Evolutionary conservation across 2,329 filamentous ascomycete genomes (phyloP), one percentile per base, ranked within the genome.

Genomic region (Drechslerella dactyloides): DNA sequence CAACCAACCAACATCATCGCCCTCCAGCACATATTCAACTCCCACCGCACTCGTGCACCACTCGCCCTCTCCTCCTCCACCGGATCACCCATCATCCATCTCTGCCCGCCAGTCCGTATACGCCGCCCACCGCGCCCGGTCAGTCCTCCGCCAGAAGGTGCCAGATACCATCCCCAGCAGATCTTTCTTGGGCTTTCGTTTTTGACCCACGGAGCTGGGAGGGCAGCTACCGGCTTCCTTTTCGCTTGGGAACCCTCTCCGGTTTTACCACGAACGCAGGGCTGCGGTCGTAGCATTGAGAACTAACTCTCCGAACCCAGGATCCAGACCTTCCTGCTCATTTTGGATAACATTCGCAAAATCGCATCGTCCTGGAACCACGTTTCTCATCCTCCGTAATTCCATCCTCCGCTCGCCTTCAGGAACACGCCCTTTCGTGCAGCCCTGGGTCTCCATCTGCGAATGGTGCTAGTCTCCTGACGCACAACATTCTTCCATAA

Each of bases 311-410:
- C 35, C 53, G 57, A 62, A 52, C 46, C 65, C 65, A 59, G n/a
- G 53, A 58, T 52, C 55, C 55, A 40, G 59, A 53, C 50, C 42
- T 65, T 48, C 60, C 68, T 65, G 48, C 60, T 65, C 60, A 56
- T 61, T 60, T 65, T 33, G 68, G 59, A 52, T 53, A 72, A 42
- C 56, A 30, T 44, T 61, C 53, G 40, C 55, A 60, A 72, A 61
- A 65, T 56, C 52, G 24, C 15, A 24, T 61, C 50, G 19, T 40
- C 50, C 55, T 37, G 52, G 55, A 65, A 65, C 40, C 48, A 60
- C 55, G 30, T 37, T 60, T 60, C 64, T 48, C 52, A 30, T 59
- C 57, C 19, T 5, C 17, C 44, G 19, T 23, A 23, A 59, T 53
- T 44, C 24, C 33, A 33, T 23, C 33, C 46, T 40, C 17, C 15